Evolutionary conservation across 139 green algal species (phyloP).

Genomic region (Chlorella sp.): DNA sequence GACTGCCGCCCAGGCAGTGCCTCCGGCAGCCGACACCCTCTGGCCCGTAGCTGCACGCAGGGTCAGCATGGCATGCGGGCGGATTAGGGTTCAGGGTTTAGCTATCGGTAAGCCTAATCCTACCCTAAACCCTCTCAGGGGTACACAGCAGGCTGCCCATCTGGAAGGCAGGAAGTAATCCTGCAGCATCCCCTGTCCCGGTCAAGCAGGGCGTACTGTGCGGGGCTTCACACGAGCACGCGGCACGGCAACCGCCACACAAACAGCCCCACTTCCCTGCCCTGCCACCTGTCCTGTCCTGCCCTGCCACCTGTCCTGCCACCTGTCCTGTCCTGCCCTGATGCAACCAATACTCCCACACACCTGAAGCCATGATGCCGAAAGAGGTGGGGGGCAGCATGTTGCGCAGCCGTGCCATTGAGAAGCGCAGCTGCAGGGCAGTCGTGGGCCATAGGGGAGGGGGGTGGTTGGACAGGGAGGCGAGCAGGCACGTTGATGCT

Average conservation of each 20-base stretch:
- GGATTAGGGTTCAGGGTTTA: too few relatives aligned
- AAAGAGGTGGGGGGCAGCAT: conserved; percentile 17
- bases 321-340: too few relatives aligned
- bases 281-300: too few relatives aligned
- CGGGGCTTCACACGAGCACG: neutral
- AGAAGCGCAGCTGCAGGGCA: conserved; percentile 24
- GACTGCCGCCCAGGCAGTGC: neutral
- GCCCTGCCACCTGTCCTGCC: too few relatives aligned
- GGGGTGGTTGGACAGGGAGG: neutral
- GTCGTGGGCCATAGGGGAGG: neutral
- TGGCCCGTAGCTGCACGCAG: neutral
- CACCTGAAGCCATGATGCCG: neutral
- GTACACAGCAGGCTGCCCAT: too few relatives aligned
- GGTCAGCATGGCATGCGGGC: too few relatives aligned
- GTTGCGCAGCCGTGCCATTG: conserved; percentile 24
- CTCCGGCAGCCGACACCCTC: neutral
- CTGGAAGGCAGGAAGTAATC: neutral
- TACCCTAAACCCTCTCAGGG: too few relatives aligned
- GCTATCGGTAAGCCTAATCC: neutral
- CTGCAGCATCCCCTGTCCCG: neutral
- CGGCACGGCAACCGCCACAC: neutral
- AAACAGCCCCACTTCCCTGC: neutral
- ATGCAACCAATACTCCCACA: neutral
- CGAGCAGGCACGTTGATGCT: neutral
- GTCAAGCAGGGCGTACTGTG: too few relatives aligned